Evolutionary conservation across 2,329 filamentous ascomycete species (phyloP).

Genomic region (Diaporthe aspalathi): DNA sequence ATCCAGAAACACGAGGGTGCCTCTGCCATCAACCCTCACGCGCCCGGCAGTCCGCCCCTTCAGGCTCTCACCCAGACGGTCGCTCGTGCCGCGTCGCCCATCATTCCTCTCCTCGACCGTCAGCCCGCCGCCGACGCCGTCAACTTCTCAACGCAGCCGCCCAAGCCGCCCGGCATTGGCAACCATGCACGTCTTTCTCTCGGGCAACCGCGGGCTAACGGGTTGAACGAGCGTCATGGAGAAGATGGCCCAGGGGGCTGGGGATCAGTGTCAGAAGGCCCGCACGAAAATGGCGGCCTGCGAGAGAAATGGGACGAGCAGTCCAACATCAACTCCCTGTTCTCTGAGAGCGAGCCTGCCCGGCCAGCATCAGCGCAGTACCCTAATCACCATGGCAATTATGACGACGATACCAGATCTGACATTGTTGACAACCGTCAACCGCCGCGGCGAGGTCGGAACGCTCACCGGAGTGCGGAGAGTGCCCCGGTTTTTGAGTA

Average conservation of each 20-base stretch:
- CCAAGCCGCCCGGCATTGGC: slow-evolving; percentile 8
- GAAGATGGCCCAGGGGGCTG: slow-evolving; percentile 20
- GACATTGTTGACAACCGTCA: slow-evolving; percentile 38
- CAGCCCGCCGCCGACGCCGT: slow-evolving; percentile 11
- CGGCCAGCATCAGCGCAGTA: slow-evolving; percentile 25
- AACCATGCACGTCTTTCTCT: slow-evolving; percentile 7
- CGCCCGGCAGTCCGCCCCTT: slow-evolving; percentile 39
- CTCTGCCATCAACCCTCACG: slow-evolving; percentile 30
- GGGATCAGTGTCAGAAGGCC: slow-evolving; percentile 24
- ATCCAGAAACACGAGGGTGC: slow-evolving; percentile 33
- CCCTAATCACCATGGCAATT: background rate
- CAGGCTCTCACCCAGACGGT: slow-evolving; percentile 20
- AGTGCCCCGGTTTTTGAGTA: slow-evolving; percentile 29
- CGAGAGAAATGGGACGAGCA: slow-evolving; percentile 39
- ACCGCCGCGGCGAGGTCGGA: slow-evolving; percentile 33
- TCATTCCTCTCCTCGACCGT: slow-evolving; percentile 20
- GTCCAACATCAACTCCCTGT: slow-evolving; percentile 37
- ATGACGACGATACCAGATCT: slow-evolving; percentile 30
- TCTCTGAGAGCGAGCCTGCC: slow-evolving; percentile 35
- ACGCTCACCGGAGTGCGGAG: slow-evolving; percentile 10
- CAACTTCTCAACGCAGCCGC: slow-evolving; percentile 35
- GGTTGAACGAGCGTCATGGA: background rate
- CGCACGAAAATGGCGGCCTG: slow-evolving; percentile 29
- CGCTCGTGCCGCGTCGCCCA: slow-evolving; percentile 17
- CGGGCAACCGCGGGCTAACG: slow-evolving; percentile 1